These are phyloP conservation scores for Cercospora zeae-maydis DNA, from an alignment of 2,329 filamentous ascomycete species.

Conservation along the genomic window DNA sequence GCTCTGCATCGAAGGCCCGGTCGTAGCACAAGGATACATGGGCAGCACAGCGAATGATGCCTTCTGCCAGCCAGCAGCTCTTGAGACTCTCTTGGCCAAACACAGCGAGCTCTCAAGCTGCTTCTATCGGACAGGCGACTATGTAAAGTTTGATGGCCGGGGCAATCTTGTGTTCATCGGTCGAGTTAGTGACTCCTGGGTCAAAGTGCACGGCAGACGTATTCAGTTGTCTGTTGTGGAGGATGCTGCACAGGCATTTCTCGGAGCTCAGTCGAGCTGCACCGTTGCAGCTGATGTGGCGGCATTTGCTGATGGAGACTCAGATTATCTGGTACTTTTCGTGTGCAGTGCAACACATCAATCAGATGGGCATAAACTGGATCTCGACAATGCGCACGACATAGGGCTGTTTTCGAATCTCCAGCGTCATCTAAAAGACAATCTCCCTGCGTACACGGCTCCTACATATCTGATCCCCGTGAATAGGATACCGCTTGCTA, in stretches of 20 bases:
- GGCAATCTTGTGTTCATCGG: slow-evolving; percentile 20
- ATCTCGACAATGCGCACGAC: not conserved
- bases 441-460: slow-evolving; percentile 63
- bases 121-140: slow-evolving; percentile 20
- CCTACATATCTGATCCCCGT: slow-evolving; percentile 71
- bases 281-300: not conserved
- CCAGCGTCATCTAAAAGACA: not conserved
- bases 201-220: slow-evolving; percentile 5
- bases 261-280: not conserved
- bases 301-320: not conserved
- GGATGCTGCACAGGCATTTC: not conserved
- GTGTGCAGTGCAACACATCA: not conserved
- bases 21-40: slow-evolving; percentile 46
- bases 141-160: slow-evolving; percentile 15
- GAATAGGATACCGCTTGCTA: slow-evolving; percentile 63
- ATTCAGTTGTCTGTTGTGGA: slow-evolving; percentile 2
- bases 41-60: slow-evolving; percentile 6
- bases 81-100: not conserved
- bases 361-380: not conserved
- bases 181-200: not conserved
- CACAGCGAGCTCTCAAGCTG: not conserved
- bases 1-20: slow-evolving; percentile 46
- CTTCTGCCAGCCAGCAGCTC: not conserved
- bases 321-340: not conserved
- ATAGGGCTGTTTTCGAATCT: not conserved